Conservation (phyloP, 1,284 basidiomycete species). For the Cystobasidium pallidum region DNA sequence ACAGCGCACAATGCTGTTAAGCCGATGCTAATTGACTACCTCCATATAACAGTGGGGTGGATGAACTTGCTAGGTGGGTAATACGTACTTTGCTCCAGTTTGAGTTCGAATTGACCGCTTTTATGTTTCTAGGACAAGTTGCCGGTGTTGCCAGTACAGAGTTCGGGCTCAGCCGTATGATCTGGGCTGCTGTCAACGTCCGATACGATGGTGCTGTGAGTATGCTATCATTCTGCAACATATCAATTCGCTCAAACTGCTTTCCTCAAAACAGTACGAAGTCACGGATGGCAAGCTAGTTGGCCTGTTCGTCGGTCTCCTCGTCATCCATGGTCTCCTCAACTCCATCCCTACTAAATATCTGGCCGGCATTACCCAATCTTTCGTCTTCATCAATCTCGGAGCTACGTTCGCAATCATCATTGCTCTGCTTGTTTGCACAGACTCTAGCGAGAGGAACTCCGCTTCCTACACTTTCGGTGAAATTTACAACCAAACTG, state of each 20-base stretch:
- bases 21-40: not conserved
- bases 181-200: slow-evolving; percentile 73
- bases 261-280: slow-evolving; percentile 54
- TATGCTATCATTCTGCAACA: slow-evolving; percentile 56
- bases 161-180: slow-evolving; percentile 86
- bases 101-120: not conserved
- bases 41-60: slow-evolving; percentile 25
- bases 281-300: slow-evolving; percentile 68
- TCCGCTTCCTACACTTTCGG: slow-evolving; percentile 76
- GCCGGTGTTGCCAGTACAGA: slow-evolving; percentile 84
- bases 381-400: slow-evolving; percentile 70
- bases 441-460: slow-evolving; percentile 72
- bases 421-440: slow-evolving; percentile 78
- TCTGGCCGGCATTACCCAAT: slow-evolving; percentile 74
- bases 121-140: slow-evolving; percentile 73
- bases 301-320: slow-evolving; percentile 60
- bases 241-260: slow-evolving; percentile 52
- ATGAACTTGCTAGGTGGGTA: slow-evolving; percentile 18
- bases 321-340: slow-evolving; percentile 56
- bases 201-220: slow-evolving; percentile 64
- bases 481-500: slow-evolving; percentile 70
- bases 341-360: slow-evolving; percentile 81
- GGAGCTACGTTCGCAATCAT: slow-evolving; percentile 64
- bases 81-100: too few species aligned
- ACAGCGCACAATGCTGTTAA: not conserved